Base-by-base conservation (phyloP, 192 early-diverging fungal species). In the Podochytrium sp. region DNA sequence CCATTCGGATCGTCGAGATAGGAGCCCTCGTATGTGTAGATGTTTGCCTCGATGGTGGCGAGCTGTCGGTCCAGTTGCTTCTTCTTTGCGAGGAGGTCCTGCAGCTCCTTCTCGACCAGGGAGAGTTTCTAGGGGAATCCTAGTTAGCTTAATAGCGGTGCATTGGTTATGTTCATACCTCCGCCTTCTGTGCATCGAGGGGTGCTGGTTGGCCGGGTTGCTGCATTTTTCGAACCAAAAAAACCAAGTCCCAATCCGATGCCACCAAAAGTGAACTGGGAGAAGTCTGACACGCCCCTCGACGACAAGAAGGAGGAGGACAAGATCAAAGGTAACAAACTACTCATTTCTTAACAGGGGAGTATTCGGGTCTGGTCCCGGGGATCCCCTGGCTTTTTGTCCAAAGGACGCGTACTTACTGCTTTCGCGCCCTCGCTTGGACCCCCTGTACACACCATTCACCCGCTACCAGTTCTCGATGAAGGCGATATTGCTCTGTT, bases 211-310 rank as follows among this genome's bases (percentile, higher is more conserved):
- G n/a, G 30, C 20, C 33, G n/a, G 30, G 23, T 41, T 47, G 29
- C 60, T 40, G 50, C 18, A 61, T n/a, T 61, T 2, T 35, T 30
- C 30, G 20, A 39, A 18, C 6, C 14, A 41, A 61, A 23, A 55
- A 10, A 55, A 10, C 52, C 52, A 55, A 7, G 5, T 27, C 52
- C 25, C n/a, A 27, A 27, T 55, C 10, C 27, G 51, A 93, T 94
- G 90, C 87, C 92, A 76, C 96, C 96, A 74, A 96, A 95, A 84
- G 86, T 86, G 61, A 89, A 96, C 82, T 99, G 97, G 97, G 97
- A 99, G 83, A 97, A 97, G 84, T 97, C 96, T 85, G 89, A 93
- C 41, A 92, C 92, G 79, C 77, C 89, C 18, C 41, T 87, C 33
- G 94, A 96, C 41, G 91, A 92, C 34, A 81, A 90, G 56, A 87